Percentiles rank a stretch among this genome's conserved stretches.
Evolutionary conservation across 2,329 filamentous ascomycete species (phyloP).

Genomic region (Mycogone perniciosa): DNA sequence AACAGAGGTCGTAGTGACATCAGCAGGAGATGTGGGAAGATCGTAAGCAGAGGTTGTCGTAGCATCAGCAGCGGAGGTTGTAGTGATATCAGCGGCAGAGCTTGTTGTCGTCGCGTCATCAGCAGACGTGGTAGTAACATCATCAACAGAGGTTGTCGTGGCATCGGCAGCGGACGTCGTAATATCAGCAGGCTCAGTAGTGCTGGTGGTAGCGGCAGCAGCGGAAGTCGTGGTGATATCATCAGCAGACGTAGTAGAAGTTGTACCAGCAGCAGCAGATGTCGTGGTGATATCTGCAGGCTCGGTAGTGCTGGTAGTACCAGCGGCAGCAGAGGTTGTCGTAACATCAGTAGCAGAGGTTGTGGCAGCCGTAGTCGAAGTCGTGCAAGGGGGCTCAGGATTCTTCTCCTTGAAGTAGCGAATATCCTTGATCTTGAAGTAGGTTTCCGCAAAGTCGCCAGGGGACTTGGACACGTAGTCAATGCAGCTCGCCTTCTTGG

Average conservation of each 20-base stretch:
- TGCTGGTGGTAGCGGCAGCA: not conserved
- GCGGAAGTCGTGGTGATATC: not conserved
- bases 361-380: too few species aligned
- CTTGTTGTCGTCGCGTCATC: not conserved
- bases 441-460: slow-evolving; percentile 29
- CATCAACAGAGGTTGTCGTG: not conserved
- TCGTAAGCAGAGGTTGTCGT: not conserved
- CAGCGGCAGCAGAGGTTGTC: too few species aligned
- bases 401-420: slow-evolving; percentile 24
- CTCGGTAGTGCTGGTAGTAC: too few species aligned
- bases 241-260: not conserved
- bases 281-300: too few species aligned
- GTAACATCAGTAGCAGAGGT: too few species aligned
- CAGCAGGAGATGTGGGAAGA: not conserved
- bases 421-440: slow-evolving; percentile 42
- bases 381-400: not conserved
- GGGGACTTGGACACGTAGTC: slow-evolving; percentile 34
- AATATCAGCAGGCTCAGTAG: not conserved
- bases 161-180: not conserved
- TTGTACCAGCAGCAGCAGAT: not conserved
- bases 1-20: not conserved
- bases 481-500: slow-evolving; percentile 25
- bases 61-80: not conserved
- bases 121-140: not conserved
- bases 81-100: not conserved